phyloP scores from a whole-genome alignment of 208 protist genomes.

The Angomonas desouzai region DNA sequence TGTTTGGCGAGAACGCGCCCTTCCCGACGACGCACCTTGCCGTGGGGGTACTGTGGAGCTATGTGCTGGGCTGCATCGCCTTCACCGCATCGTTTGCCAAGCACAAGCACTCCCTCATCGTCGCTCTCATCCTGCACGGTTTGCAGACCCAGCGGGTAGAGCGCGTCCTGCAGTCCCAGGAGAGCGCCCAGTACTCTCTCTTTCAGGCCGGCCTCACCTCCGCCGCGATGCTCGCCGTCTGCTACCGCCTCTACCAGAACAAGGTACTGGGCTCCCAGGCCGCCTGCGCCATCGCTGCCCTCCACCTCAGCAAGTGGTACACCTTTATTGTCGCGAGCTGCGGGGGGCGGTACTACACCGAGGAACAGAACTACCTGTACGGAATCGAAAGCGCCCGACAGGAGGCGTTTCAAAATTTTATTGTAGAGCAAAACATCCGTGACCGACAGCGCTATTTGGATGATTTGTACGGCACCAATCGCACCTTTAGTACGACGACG shows the following conservation, averaged over 20 bases:
- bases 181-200: slow-evolving; percentile 67
- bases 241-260: slow-evolving; percentile 59
- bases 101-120: slow-evolving; percentile 38
- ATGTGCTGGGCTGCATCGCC: slow-evolving; percentile 75
- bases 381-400: slow-evolving; percentile 18
- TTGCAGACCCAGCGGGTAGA: slow-evolving; percentile 73
- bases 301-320: slow-evolving; percentile 72
- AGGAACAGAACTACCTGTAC: slow-evolving; percentile 13
- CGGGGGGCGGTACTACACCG: slow-evolving; percentile 59
- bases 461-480: background rate
- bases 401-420: background rate
- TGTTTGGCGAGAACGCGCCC: slow-evolving; percentile 64
- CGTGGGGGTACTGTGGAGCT: slow-evolving; percentile 67
- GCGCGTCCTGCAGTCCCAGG: slow-evolving; percentile 84
- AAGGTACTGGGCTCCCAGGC: slow-evolving; percentile 35
- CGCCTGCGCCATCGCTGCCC: slow-evolving; percentile 54
- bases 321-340: slow-evolving; percentile 79
- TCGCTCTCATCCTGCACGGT: slow-evolving; percentile 63
- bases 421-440: background rate
- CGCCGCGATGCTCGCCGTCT: slow-evolving; percentile 48
- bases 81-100: slow-evolving; percentile 70
- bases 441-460: slow-evolving; percentile 15
- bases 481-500: slow-evolving; percentile 1
- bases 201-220: slow-evolving; percentile 67
- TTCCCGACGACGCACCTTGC: slow-evolving; percentile 62